These are phyloP conservation scores for Pythium pyrilobum DNA, from an alignment of 352 stramenopile species.

Conservation along the genomic window DNA sequence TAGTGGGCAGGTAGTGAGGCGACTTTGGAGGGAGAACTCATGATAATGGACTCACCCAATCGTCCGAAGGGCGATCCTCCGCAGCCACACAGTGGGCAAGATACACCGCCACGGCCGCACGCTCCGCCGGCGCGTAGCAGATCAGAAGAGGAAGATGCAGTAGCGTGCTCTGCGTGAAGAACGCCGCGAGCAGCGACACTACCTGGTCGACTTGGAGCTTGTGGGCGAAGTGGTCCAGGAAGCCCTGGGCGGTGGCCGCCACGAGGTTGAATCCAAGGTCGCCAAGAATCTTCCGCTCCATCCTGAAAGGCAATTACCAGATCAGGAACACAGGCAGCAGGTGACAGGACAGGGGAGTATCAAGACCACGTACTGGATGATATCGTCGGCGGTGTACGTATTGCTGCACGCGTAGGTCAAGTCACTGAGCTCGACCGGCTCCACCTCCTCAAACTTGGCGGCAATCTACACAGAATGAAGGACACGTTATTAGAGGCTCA, in stretches of 20 bases:
- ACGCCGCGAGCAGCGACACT: conserved; percentile 40
- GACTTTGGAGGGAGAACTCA: neutral
- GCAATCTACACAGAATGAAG: conserved; percentile 62
- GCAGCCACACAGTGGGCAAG: conserved; percentile 25
- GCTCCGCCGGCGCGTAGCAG: conserved; percentile 41
- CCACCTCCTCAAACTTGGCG: conserved; percentile 99
- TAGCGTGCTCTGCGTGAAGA: conserved; percentile 54
- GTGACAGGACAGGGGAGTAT: too few species aligned
- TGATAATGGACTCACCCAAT: conserved; percentile 10
- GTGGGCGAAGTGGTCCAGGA: conserved; percentile 95
- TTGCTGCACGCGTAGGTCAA: conserved; percentile 98
- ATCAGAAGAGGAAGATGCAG: conserved; percentile 46
- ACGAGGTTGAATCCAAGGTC: conserved; percentile 96
- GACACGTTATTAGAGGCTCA: neutral
- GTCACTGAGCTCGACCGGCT: conserved; percentile 95
- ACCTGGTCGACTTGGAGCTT: conserved; percentile 35
- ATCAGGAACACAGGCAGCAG: too few species aligned
- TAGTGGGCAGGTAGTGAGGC: neutral
- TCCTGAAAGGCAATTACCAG: conserved; percentile 52
- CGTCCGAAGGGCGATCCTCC: neutral
- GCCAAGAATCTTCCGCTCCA: conserved; percentile 95
- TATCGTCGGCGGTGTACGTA: conserved; percentile 87
- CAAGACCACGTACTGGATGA: conserved; percentile 36
- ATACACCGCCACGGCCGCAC: conserved; percentile 42
- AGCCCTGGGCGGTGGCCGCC: conserved; percentile 92